Evolutionary conservation across 2,329 filamentous ascomycete genomes (phyloP).

Genomic region (Penicillium rolfsii): DNA sequence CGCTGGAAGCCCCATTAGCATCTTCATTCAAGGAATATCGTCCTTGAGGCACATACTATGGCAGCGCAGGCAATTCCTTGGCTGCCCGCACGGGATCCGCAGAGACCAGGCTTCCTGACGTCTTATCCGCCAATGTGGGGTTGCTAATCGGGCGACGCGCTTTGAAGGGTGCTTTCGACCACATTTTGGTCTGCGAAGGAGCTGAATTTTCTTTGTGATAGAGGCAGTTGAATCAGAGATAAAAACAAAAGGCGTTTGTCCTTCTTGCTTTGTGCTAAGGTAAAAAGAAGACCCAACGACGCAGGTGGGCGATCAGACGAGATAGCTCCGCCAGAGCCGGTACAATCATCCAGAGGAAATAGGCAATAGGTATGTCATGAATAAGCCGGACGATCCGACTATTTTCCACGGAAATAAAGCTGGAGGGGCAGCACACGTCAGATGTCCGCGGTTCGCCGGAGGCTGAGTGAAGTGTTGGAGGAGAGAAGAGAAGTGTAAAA

Average conservation of each 20-base stretch:
- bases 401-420: conserved; percentile 10
- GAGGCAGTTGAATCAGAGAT: conserved; percentile 1
- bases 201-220: neutral
- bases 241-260: neutral
- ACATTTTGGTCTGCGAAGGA: conserved; percentile 50
- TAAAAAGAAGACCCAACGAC: conserved; percentile 4
- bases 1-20: conserved; percentile 14
- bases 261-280: neutral
- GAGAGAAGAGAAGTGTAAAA: neutral
- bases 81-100: conserved; percentile 36
- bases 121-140: conserved; percentile 51
- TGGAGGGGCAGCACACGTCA: neutral
- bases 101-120: conserved; percentile 48
- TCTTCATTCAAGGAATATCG: neutral
- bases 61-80: conserved; percentile 36
- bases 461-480: neutral
- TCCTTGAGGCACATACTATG: conserved; percentile 23
- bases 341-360: neutral
- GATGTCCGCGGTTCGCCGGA: neutral
- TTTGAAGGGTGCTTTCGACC: conserved; percentile 55
- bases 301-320: neutral
- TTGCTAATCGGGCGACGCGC: conserved; percentile 52
- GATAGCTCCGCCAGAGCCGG: neutral
- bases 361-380: conserved; percentile 8
- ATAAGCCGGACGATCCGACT: neutral